Conservation (phyloP, 768 basidiomycete genomes). For the Phaeolepiota aurea region DNA sequence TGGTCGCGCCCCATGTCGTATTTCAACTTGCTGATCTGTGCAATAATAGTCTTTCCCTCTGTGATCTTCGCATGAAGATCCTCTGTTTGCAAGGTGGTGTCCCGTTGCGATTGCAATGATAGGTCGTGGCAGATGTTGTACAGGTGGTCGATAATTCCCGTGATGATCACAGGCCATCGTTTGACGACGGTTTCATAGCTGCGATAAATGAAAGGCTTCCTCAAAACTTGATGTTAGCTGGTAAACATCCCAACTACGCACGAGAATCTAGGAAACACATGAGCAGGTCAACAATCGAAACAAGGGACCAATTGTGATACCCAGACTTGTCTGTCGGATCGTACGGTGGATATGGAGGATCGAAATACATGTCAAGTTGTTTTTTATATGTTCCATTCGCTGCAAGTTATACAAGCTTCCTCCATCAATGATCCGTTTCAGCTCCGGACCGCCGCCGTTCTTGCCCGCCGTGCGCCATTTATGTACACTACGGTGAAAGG, state of each 20-base stretch:
- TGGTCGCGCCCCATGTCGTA: conserved; percentile 83
- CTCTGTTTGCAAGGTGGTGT: no score
- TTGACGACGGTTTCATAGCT: conserved; percentile 76
- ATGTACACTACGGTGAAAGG: no score
- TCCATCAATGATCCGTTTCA: no score
- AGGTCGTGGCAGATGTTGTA: conserved; percentile 61
- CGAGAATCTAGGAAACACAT: conserved; percentile 47
- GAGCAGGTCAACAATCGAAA: background rate
- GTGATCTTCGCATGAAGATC: conserved; percentile 32
- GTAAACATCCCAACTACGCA: conserved; percentile 21
- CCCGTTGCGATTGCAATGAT: conserved; percentile 32
- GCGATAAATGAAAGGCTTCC: background rate
- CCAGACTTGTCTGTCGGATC: conserved; percentile 64
- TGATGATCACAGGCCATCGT: conserved; percentile 82
- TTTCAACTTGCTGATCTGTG: conserved; percentile 68
- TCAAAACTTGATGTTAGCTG: background rate
- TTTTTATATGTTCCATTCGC: background rate
- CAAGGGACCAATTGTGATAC: conserved; percentile 25
- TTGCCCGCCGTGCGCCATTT: no score
- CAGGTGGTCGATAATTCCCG: conserved; percentile 69
- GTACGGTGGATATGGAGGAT: conserved; percentile 55
- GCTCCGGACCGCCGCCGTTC: no score
- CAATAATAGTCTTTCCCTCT: conserved; percentile 79
- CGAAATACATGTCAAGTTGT: background rate
- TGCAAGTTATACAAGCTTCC: background rate